These are phyloP conservation scores for Chlamydomonas incerta DNA, from an alignment of 139 green algal species.

Conservation along the genomic window DNA sequence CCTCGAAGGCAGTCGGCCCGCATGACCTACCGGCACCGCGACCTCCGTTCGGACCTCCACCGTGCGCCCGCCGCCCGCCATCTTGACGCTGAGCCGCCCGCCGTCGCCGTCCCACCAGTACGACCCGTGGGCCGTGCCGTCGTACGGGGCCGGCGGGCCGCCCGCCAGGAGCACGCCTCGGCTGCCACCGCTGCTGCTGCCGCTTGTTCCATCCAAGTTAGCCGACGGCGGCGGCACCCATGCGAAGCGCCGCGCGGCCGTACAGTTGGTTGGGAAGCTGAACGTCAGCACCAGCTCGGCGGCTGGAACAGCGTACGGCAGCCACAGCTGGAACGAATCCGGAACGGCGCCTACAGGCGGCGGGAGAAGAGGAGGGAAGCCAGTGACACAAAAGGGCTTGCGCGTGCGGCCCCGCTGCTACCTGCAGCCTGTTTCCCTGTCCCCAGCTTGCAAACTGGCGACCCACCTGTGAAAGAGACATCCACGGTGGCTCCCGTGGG, in stretches of 20 bases:
- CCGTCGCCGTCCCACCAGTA: conserved; percentile 55
- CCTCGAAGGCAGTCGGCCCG: too few species aligned
- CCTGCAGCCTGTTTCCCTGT: too few species aligned
- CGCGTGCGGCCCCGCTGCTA: too few species aligned
- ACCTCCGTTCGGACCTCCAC: conserved; percentile 15
- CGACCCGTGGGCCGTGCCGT: conserved; percentile 42
- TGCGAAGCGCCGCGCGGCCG: neutral
- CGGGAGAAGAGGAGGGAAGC: too few species aligned
- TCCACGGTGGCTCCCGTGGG: conserved; percentile 14
- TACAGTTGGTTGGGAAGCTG: neutral
- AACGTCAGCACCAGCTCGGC: neutral
- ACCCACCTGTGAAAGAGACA: conserved; percentile 44
- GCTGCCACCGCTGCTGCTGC: neutral
- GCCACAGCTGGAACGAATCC: neutral
- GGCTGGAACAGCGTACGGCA: neutral
- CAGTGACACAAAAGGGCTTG: too few species aligned
- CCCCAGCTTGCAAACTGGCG: too few species aligned
- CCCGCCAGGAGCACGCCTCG: neutral
- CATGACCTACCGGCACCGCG: neutral
- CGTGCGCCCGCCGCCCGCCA: conserved; percentile 18
- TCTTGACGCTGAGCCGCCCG: conserved; percentile 45
- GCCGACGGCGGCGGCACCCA: neutral
- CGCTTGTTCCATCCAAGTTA: too few species aligned
- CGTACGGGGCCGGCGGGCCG: neutral
- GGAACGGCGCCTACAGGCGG: neutral